A percentile compares a stretch with the other conserved stretches of the same genome.
Evolutionary conservation across 2,329 filamentous ascomycete genomes (phyloP).

Genomic region (Pseudocercospora eumusae): DNA sequence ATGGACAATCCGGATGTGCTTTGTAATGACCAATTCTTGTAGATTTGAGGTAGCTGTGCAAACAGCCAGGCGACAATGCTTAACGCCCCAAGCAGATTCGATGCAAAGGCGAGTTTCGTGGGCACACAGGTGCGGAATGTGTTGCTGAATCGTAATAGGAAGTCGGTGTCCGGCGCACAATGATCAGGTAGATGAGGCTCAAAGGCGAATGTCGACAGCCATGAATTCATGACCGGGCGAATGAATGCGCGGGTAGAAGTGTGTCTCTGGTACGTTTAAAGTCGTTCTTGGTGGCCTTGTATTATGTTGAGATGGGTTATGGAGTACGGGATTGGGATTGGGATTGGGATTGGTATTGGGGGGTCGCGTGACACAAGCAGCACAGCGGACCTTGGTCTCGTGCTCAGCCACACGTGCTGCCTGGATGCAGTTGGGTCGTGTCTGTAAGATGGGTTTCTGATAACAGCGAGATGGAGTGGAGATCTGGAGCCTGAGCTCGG

Average conservation of each 20-base stretch:
- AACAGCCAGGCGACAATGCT: constrained; percentile 70
- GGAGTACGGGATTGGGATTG: no score
- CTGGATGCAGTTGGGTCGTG: constrained; percentile 6
- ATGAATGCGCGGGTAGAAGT: constrained; percentile 1
- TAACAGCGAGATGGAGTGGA: neutral
- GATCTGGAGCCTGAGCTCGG: neutral
- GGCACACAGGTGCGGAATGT: constrained; percentile 65
- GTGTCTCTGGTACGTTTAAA: neutral
- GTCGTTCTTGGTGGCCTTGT: neutral
- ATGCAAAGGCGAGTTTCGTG: constrained; percentile 63
- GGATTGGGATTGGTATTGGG: no score
- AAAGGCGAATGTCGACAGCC: constrained; percentile 29
- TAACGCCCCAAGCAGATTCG: constrained; percentile 60
- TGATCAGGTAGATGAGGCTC: constrained; percentile 55
- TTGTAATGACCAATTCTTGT: constrained; percentile 65
- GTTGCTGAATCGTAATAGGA: constrained; percentile 60
- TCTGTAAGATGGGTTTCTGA: neutral
- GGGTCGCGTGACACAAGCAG: constrained; percentile 9
- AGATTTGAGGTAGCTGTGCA: constrained; percentile 68
- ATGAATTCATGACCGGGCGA: constrained; percentile 25
- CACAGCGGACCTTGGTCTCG: constrained; percentile 21
- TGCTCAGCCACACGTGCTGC: constrained; percentile 29
- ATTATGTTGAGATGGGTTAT: neutral
- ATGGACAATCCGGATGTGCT: constrained; percentile 66
- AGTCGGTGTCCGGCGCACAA: constrained; percentile 61